Evolutionary conservation across 106 monocot genomes (phyloP), one percentile per base, ranked within the genome.

Genomic region (Acorus gramineus): DNA sequence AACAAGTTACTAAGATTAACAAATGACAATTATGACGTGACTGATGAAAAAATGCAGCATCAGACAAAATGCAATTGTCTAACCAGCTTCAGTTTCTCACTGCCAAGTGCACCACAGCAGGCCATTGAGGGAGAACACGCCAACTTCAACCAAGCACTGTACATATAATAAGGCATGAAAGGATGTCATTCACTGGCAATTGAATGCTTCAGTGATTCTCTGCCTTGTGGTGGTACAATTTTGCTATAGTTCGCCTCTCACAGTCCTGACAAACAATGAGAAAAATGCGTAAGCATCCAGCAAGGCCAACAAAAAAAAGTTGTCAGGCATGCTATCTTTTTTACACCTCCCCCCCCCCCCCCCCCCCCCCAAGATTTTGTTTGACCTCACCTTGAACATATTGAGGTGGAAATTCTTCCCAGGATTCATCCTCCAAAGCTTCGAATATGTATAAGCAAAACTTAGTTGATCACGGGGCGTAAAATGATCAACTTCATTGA

Each of bases 401-500:
- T 89, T 84, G 0, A 94, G 53, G 57, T 8, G 70, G 74, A 94
- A 89, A 14, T 60, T 62, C 49, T 75, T 89, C 43, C 50, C 81
- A 1, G 89, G 76, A 73, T 94, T 94, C 77, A 76, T 76, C 69
- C 86, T 94, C 58, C 72, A 75, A 11, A 94, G 70, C 73, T 94
- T 94, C 65, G 89, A 71, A 65, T 72, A 94, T 58, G 93, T 94
- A 67, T 94, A 89, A n/a, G 86, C 84, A 76, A 94, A 94, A 64
- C 93, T 94, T 76, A 94, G 71, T 13, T 94, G 93, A 75, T 94
- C 93, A 52, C 93, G 80, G 3, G 93, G 84, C 3, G 93, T 94
- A 75, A 94, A 94, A 8, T 84, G 81, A 53, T 89, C 71, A 2
- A 89, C 93, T 66, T 94, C 93, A 79, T 89, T 94, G 66, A 86